Conservation (phyloP, 805 yeast species). For the Monosporozyma aquatica region DNA sequence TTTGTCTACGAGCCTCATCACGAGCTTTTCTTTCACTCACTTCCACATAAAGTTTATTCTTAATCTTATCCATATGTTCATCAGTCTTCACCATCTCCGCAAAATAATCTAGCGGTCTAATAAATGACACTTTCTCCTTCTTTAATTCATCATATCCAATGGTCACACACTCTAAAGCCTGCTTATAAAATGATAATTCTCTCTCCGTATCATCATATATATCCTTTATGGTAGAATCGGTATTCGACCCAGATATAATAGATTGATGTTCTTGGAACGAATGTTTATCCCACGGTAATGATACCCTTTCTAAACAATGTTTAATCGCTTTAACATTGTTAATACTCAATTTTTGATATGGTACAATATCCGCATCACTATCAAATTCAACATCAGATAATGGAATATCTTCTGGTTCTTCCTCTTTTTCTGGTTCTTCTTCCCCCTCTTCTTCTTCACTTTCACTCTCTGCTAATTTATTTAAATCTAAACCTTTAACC, state of each 20-base stretch:
- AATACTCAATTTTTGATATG: slow-evolving; percentile 80
- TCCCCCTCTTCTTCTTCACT: slow-evolving; percentile 42
- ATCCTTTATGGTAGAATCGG: slow-evolving; percentile 66
- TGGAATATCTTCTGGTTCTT: slow-evolving; percentile 80
- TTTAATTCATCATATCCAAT: slow-evolving; percentile 59
- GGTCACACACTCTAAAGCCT: slow-evolving; percentile 76
- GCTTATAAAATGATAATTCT: slow-evolving; percentile 91
- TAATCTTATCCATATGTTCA: slow-evolving; percentile 94
- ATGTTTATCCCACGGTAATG: slow-evolving; percentile 49
- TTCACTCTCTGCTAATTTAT: slow-evolving; percentile 39
- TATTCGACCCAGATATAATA: slow-evolving; percentile 48
- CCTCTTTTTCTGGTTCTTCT: slow-evolving; percentile 60
- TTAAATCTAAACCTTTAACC: slow-evolving; percentile 40
- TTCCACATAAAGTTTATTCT: slow-evolving; percentile 69
- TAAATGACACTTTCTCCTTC: slow-evolving; percentile 65
- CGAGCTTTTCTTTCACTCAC: slow-evolving; percentile 79
- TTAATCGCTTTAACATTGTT: slow-evolving; percentile 80
- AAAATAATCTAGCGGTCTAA: slow-evolving; percentile 90
- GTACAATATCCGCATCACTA: slow-evolving; percentile 90
- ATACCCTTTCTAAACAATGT: slow-evolving; percentile 58
- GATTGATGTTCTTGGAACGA: slow-evolving; percentile 81
- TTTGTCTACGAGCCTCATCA: slow-evolving; percentile 88
- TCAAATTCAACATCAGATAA: slow-evolving; percentile 87
- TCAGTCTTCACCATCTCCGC: slow-evolving; percentile 98
- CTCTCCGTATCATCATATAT: slow-evolving; percentile 93